These are phyloP conservation scores for Brassica rapa DNA, from an alignment of 345 rosid species.

Conservation along the genomic window DNA sequence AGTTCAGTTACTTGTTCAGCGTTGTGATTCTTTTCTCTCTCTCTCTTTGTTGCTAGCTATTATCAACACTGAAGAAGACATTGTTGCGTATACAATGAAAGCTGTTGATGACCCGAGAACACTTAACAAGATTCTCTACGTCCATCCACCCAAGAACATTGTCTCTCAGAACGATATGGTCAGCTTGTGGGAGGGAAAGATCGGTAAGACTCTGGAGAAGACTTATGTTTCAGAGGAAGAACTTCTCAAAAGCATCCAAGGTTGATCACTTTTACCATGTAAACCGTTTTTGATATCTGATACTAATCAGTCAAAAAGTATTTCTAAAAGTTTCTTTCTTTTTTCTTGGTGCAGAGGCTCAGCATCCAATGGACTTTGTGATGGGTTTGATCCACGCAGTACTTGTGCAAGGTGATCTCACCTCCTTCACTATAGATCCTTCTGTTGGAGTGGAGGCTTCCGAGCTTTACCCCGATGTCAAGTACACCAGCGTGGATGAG, in stretches of 20 bases:
- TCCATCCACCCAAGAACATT: slow-evolving; percentile 70
- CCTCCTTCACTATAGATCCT: slow-evolving; percentile 40
- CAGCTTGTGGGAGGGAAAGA: slow-evolving; percentile 70
- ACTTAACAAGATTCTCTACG: slow-evolving; percentile 58
- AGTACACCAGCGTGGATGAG: slow-evolving; percentile 49
- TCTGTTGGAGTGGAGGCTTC: slow-evolving; percentile 58
- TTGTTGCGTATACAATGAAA: slow-evolving; percentile 61
- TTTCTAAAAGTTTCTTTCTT: neutral
- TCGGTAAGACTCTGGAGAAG: slow-evolving; percentile 60
- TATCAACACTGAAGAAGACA: slow-evolving; percentile 60
- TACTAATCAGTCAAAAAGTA: neutral
- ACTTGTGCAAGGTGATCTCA: slow-evolving; percentile 49
- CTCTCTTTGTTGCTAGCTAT: slow-evolving; percentile 50
- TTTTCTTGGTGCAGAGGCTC: slow-evolving; percentile 53
- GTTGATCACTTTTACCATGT: slow-evolving; percentile 37
- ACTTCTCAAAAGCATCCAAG: slow-evolving; percentile 62
- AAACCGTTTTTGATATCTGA: neutral
- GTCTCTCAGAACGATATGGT: slow-evolving; percentile 70
- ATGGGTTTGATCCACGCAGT: slow-evolving; percentile 38
- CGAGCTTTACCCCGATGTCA: slow-evolving; percentile 60
- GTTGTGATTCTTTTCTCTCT: neutral
- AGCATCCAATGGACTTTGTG: slow-evolving; percentile 48
- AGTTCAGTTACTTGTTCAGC: neutral
- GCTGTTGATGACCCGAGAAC: slow-evolving; percentile 71
- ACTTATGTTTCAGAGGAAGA: slow-evolving; percentile 57